Conservation (phyloP, 306 rosid species). For the Cucumis melo region DNA sequence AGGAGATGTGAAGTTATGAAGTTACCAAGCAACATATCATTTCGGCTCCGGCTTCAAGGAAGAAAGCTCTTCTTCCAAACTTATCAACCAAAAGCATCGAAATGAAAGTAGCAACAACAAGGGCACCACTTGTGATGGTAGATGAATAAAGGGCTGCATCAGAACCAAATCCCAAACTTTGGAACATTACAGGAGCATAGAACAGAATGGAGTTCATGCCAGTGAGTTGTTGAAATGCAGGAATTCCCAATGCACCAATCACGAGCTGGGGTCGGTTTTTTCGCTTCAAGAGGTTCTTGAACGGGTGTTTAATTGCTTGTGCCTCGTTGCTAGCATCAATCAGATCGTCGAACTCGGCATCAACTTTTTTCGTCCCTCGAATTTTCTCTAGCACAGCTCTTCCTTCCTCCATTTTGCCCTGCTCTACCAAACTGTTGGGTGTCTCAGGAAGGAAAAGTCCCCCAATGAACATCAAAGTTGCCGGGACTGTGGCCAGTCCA, state of each 20-base stretch:
- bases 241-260: conserved; percentile 89
- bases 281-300: conserved; percentile 46
- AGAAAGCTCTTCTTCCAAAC: conserved; percentile 85
- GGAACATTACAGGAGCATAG: conserved; percentile 95
- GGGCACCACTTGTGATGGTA: conserved; percentile 64
- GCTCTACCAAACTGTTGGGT: conserved; percentile 84
- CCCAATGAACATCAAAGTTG: conserved; percentile 64
- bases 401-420: conserved; percentile 55
- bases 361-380: conserved; percentile 75
- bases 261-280: conserved; percentile 83
- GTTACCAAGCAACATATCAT: conserved; percentile 84
- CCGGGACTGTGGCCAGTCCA: conserved; percentile 75
- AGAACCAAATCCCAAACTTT: conserved; percentile 83
- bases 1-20: conserved; percentile 14
- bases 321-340: conserved; percentile 77
- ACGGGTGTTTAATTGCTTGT: conserved; percentile 40
- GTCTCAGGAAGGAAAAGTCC: conserved; percentile 78
- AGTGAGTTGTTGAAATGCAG: conserved; percentile 91
- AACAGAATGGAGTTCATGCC: conserved; percentile 95
- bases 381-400: conserved; percentile 60
- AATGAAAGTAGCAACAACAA: conserved; percentile 65
- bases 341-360: conserved; percentile 79
- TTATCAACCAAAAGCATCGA: conserved; percentile 76
- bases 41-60: conserved; percentile 84
- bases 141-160: conserved; percentile 74